A percentile compares a stretch with the other conserved stretches of the same genome.
Conservation (phyloP, 495 filamentous ascomycete species). For the Mytilinidion resinicola region DNA sequence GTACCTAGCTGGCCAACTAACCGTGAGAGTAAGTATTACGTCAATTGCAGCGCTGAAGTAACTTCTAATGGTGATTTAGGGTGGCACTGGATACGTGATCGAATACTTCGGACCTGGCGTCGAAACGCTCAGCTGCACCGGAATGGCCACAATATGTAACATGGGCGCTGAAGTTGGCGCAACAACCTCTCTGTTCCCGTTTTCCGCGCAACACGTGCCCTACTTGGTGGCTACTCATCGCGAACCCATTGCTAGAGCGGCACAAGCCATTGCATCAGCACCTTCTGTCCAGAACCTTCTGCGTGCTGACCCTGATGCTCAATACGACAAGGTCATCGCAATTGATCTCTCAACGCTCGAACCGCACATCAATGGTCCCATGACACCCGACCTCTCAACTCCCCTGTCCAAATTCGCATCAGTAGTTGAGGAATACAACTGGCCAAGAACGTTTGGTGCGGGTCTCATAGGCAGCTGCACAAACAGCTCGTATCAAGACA, state of each 20-base stretch:
- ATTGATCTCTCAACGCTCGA: slow-evolving; percentile 87
- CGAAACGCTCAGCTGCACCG: slow-evolving; percentile 80
- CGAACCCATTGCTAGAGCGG: slow-evolving; percentile 59
- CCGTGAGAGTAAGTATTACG: slow-evolving; percentile 54
- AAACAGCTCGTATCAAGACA: slow-evolving; percentile 97
- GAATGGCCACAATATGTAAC: slow-evolving; percentile 88
- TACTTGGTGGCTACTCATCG: slow-evolving; percentile 84
- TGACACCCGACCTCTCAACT: slow-evolving; percentile 90
- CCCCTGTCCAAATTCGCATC: slow-evolving; percentile 83
- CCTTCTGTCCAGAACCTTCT: slow-evolving; percentile 53
- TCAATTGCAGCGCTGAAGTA: neutral
- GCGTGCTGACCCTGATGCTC: slow-evolving; percentile 66
- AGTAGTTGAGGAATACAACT: slow-evolving; percentile 72
- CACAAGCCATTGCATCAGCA: slow-evolving; percentile 39
- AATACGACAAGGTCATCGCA: slow-evolving; percentile 87
- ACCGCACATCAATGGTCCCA: slow-evolving; percentile 95
- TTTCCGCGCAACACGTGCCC: slow-evolving; percentile 59
- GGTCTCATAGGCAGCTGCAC: slow-evolving; percentile 97
- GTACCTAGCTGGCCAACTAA: slow-evolving; percentile 79
- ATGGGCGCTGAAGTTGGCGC: slow-evolving; percentile 93
- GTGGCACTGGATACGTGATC: slow-evolving; percentile 89
- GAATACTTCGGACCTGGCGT: slow-evolving; percentile 91
- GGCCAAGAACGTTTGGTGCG: slow-evolving; percentile 85
- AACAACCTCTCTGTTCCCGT: slow-evolving; percentile 91
- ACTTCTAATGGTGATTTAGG: slow-evolving; percentile 34